A percentile compares a stretch with the other conserved stretches of the same genome.
phyloP scores from a whole-genome alignment of 352 stramenopile species.

The Phytopythium delawarense region DNA sequence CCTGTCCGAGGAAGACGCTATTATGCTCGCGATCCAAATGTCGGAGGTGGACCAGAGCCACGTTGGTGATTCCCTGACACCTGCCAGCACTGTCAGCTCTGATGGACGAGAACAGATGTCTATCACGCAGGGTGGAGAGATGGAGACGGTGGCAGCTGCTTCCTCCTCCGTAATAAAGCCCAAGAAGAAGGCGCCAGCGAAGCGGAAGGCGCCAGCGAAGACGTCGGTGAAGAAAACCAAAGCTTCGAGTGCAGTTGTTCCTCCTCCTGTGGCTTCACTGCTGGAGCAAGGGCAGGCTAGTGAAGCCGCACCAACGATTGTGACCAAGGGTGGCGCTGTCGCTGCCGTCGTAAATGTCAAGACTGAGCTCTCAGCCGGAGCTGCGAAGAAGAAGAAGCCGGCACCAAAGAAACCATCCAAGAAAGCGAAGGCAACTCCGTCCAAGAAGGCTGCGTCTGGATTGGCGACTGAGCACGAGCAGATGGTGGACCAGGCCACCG shows the following conservation, averaged over 20 bases:
- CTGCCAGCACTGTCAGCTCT: neutral
- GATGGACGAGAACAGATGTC: neutral
- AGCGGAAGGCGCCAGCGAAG: neutral
- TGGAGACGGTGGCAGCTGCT: neutral
- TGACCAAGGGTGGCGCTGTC: neutral
- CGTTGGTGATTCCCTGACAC: neutral
- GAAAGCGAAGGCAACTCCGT: constrained; percentile 8
- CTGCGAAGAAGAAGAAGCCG: neutral
- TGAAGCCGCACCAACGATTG: neutral
- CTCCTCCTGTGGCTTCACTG: neutral
- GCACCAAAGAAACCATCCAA: constrained; percentile 5
- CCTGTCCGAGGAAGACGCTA: constrained; percentile 69
- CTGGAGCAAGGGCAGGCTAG: neutral
- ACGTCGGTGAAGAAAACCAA: neutral
- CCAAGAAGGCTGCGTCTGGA: constrained; percentile 9
- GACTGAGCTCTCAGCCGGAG: neutral
- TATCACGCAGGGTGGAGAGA: neutral
- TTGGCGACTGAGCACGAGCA: constrained; percentile 1
- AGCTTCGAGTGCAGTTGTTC: neutral
- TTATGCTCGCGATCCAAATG: constrained; percentile 60
- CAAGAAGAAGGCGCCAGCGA: neutral
- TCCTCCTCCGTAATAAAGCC: neutral
- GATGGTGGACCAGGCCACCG: constrained; percentile 22
- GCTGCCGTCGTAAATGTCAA: neutral
- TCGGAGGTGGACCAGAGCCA: constrained; percentile 26